Evolutionary conservation across 768 basidiomycete genomes (phyloP).

Genomic region (Amanita muscaria): DNA sequence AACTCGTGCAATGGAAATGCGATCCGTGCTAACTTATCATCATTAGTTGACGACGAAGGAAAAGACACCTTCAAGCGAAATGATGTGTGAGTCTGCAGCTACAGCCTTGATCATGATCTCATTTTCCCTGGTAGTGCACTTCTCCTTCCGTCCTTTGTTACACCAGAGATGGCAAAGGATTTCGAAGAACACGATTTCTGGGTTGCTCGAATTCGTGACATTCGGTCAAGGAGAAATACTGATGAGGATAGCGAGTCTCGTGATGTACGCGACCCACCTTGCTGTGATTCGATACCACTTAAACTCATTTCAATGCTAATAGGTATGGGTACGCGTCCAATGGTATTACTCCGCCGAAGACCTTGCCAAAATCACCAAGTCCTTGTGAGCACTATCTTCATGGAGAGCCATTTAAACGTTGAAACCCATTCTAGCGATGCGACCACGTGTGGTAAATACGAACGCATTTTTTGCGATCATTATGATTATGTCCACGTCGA

Average conservation of each 20-base stretch:
- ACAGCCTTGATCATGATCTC: not conserved
- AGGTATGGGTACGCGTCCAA: constrained; percentile 47
- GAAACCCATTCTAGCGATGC: constrained; percentile 25
- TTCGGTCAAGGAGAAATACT: constrained; percentile 26
- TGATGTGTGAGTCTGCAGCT: constrained; percentile 26
- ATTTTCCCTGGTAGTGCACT: constrained; percentile 26
- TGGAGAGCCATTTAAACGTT: not conserved
- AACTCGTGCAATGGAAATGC: not conserved
- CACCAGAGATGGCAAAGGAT: constrained; percentile 19
- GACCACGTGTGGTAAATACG: constrained; percentile 32
- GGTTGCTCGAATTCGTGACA: constrained; percentile 42
- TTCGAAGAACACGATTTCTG: constrained; percentile 32
- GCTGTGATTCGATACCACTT: too few relatives aligned
- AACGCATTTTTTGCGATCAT: constrained; percentile 42
- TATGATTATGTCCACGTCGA: constrained; percentile 27
- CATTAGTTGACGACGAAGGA: constrained; percentile 22
- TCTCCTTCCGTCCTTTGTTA: constrained; percentile 29
- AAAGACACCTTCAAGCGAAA: constrained; percentile 22
- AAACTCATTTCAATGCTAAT: not conserved
- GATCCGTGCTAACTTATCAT: constrained; percentile 17
- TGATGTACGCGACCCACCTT: too few relatives aligned
- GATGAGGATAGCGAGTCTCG: constrained; percentile 17
- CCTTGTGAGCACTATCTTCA: constrained; percentile 32
- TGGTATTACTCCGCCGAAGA: constrained; percentile 53
- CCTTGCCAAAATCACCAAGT: constrained; percentile 31